Evolutionary conservation across 257 asterid genomes (phyloP).

Genomic region (Cruciata laevipes): DNA sequence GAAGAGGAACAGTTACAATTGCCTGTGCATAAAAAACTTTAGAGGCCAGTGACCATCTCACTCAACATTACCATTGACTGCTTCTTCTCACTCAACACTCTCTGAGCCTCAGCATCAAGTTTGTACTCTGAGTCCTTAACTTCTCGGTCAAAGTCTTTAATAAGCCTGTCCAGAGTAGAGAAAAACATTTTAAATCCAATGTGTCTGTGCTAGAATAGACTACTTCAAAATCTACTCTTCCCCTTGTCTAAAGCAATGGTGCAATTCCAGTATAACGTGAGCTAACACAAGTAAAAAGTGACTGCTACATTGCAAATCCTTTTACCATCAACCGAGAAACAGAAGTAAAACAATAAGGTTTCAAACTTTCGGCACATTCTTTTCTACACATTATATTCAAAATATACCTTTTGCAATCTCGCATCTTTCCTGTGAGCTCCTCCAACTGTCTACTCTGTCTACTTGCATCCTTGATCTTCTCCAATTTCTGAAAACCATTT

Average conservation of each 20-base stretch:
- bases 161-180: conserved; percentile 48
- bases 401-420: conserved; percentile 87
- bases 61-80: conserved; percentile 82
- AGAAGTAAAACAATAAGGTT: not conserved
- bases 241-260: not conserved
- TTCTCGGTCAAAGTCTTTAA: conserved; percentile 85
- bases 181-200: conserved; percentile 10
- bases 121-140: conserved; percentile 61
- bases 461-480: conserved; percentile 82
- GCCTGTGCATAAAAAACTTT: not conserved
- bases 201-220: not conserved
- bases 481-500: conserved; percentile 97
- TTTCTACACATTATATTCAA: too few species aligned
- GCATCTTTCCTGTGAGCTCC: conserved; percentile 96
- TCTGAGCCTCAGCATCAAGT: conserved; percentile 60
- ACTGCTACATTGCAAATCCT: not conserved
- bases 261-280: too few species aligned
- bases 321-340: not conserved
- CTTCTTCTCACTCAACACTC: conserved; percentile 76
- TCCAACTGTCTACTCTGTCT: conserved; percentile 93
- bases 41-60: not conserved
- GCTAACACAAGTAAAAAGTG: not conserved
- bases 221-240: not conserved
- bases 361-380: not conserved
- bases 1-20: too few species aligned